These are phyloP conservation scores for Corylus avellana DNA, from an alignment of 306 rosid species.

Conservation along the genomic window DNA sequence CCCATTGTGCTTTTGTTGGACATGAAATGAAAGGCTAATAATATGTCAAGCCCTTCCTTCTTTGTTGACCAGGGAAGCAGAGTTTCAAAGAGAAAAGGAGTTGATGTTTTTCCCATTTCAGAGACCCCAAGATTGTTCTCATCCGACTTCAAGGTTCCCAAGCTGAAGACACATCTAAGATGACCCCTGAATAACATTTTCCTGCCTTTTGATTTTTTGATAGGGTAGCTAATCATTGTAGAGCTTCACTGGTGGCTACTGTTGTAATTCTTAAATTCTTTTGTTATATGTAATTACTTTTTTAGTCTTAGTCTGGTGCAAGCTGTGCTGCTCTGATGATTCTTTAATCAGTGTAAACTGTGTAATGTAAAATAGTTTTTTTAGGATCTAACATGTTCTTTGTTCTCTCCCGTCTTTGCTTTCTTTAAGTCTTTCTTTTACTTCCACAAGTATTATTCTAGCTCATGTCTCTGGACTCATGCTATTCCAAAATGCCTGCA, in stretches of 20 bases:
- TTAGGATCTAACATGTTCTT: too few relatives aligned
- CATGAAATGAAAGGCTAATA: neutral
- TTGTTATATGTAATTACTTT: neutral
- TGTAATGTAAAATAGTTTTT: too few relatives aligned
- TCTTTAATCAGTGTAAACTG: neutral
- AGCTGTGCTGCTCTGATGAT: neutral
- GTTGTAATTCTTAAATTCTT: neutral
- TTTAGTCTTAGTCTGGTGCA: neutral
- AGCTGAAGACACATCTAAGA: slow-evolving; percentile 48
- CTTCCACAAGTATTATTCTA: too few relatives aligned
- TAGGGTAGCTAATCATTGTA: neutral
- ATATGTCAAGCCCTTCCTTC: neutral
- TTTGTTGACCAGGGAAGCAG: slow-evolving; percentile 45
- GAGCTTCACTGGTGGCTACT: neutral
- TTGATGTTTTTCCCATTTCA: slow-evolving; percentile 15
- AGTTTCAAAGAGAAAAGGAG: slow-evolving; percentile 61
- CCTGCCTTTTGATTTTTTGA: neutral
- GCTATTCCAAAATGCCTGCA: too few relatives aligned
- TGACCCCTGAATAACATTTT: slow-evolving; percentile 1
- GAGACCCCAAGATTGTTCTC: slow-evolving; percentile 68
- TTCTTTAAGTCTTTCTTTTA: too few relatives aligned
- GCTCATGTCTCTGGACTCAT: too few relatives aligned
- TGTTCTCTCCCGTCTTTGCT: too few relatives aligned
- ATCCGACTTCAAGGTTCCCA: slow-evolving; percentile 75
- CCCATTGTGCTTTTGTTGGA: neutral